Evolutionary conservation across 2,329 filamentous ascomycete genomes (phyloP).

Genomic region (Cladosporium sp.): DNA sequence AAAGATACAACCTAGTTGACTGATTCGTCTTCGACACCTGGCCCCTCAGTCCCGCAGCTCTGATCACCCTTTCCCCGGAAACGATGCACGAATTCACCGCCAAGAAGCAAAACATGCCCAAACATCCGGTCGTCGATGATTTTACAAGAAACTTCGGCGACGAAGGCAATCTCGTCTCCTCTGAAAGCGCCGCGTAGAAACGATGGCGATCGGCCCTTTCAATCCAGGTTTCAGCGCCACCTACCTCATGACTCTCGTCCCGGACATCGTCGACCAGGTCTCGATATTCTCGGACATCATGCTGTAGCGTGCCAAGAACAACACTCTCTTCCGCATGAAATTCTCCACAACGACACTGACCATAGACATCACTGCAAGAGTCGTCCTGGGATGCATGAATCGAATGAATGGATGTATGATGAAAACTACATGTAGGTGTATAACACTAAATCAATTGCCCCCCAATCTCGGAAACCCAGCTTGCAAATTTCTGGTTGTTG

Average conservation of each 20-base stretch:
- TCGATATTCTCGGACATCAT: conserved; percentile 33
- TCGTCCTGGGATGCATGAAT: too few species aligned
- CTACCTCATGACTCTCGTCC: conserved; percentile 38
- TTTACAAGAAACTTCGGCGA: conserved; percentile 36
- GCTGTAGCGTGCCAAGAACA: conserved; percentile 30
- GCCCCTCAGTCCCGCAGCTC: conserved; percentile 34
- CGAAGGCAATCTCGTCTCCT: conserved; percentile 33
- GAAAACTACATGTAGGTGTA: too few species aligned
- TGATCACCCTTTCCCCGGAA: conserved; percentile 38
- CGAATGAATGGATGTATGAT: too few species aligned
- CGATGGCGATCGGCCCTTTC: conserved; percentile 41
- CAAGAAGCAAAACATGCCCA: conserved; percentile 30
- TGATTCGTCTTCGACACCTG: conserved; percentile 45
- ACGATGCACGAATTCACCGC: conserved; percentile 36
- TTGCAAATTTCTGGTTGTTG: too few species aligned
- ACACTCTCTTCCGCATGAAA: conserved; percentile 38
- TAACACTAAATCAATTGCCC: too few species aligned
- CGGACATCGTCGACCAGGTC: conserved; percentile 34
- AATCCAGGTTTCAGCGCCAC: conserved; percentile 38
- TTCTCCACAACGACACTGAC: conserved; percentile 37
- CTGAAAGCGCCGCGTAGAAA: conserved; percentile 40
- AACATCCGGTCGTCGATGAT: conserved; percentile 28
- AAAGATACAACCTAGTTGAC: conserved; percentile 34
- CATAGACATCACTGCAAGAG: conserved; percentile 41
- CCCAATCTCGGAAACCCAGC: too few species aligned